Conservation (phyloP, 1,284 basidiomycete species). For the Sporisorium scitamineum region DNA sequence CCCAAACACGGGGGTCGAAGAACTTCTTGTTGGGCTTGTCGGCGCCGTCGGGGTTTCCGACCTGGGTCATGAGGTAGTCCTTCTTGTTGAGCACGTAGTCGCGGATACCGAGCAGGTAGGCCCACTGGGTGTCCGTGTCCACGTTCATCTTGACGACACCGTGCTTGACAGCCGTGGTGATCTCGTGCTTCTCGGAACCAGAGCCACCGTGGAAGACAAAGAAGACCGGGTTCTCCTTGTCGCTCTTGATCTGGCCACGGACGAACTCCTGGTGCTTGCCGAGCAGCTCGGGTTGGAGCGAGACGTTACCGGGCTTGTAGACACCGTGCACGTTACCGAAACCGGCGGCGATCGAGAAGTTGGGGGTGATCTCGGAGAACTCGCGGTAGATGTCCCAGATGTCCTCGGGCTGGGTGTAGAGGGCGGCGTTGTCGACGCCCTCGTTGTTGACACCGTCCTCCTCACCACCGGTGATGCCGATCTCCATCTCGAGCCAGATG, state of each 20-base stretch:
- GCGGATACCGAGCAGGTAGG: conserved; percentile 86
- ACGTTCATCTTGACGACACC: conserved; percentile 75
- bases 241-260: conserved; percentile 78
- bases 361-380: conserved; percentile 85
- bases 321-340: conserved; percentile 90
- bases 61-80: conserved; percentile 68
- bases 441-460: conserved; percentile 89
- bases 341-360: conserved; percentile 96
- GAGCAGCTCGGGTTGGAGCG: conserved; percentile 90
- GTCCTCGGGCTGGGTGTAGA: conserved; percentile 99
- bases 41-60: conserved; percentile 68
- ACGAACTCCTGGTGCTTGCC: conserved; percentile 89
- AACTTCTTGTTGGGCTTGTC: conserved; percentile 70
- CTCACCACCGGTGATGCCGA: conserved; percentile 99
- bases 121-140: conserved; percentile 84
- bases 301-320: conserved; percentile 74
- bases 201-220: conserved; percentile 99
- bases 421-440: conserved; percentile 87
- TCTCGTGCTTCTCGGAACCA: conserved; percentile 96
- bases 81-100: conserved; percentile 69
- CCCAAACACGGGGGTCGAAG: conserved; percentile 83
- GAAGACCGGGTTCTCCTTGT: conserved; percentile 77
- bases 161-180: conserved; percentile 87
- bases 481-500: conserved; percentile 99
- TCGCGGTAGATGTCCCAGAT: conserved; percentile 87